A percentile compares a stretch with the other conserved stretches of the same genome.
phyloP scores from a whole-genome alignment of 345 rosid genomes.

The Aegle marmelos region DNA sequence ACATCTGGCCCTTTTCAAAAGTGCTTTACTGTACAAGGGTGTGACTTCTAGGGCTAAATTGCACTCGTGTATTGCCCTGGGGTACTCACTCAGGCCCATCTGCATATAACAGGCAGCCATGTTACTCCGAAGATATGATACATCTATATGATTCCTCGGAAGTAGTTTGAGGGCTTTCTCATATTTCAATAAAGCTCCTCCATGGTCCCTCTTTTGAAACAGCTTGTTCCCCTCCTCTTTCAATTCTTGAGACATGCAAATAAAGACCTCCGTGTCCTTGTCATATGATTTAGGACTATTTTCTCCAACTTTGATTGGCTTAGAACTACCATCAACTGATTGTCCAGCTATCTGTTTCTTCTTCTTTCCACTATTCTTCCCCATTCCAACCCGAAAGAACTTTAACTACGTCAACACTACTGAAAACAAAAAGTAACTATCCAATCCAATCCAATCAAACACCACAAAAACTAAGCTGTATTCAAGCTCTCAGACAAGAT shows the following conservation, averaged over 20 bases:
- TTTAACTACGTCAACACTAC: constrained; percentile 5
- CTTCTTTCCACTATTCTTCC: constrained; percentile 47
- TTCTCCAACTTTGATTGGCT: constrained; percentile 21
- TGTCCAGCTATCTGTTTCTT: constrained; percentile 36
- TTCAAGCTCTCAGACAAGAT: constrained; percentile 16
- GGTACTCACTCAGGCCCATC: constrained; percentile 67
- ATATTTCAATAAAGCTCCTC: constrained; percentile 71
- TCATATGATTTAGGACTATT: constrained; percentile 37
- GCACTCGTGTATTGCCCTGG: constrained; percentile 70
- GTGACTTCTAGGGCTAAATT: constrained; percentile 70
- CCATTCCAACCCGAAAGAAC: constrained; percentile 29
- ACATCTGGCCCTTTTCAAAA: constrained; percentile 86
- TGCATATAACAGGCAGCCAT: constrained; percentile 96
- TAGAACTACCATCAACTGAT: constrained; percentile 32
- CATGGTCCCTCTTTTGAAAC: constrained; percentile 75
- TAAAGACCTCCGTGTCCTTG: constrained; percentile 48
- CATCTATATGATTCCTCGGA: constrained; percentile 60
- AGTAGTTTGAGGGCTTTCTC: constrained; percentile 80
- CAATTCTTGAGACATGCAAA: constrained; percentile 61
- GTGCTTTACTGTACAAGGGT: constrained; percentile 66
- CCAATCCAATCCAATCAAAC: constrained; percentile 10
- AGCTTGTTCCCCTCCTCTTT: constrained; percentile 83
- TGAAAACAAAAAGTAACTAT: constrained; percentile 7
- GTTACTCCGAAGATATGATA: constrained; percentile 64
- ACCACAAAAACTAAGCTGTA: not conserved